Evolutionary conservation across 257 asterid genomes (phyloP), one percentile per base, ranked within the genome.

Genomic region (Penstemon barbatus): DNA sequence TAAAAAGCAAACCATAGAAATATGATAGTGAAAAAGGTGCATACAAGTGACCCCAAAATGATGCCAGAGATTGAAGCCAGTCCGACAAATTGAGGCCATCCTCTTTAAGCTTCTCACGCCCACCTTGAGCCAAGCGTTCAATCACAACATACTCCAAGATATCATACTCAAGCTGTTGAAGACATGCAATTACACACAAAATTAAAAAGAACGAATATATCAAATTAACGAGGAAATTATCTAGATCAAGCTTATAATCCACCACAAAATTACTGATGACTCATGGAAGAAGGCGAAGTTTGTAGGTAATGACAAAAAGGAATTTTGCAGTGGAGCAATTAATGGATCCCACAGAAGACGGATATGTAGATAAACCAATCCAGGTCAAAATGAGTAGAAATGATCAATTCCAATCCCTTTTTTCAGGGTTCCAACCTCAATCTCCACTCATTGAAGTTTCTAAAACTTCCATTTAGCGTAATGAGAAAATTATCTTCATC

Each of bases 1-100:
- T 10, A 61, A 51, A 42, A 76, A 82, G 69, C 46, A 71, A 70
- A 67, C 59, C 37, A 76, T n/a, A 77, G 61, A 6, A 61, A 59
- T 61, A 74, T 49, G 61, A 52, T 50, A 58, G 76, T 51, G 82
- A 74, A 70, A 78, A 74, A 52, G 81, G 75, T 51, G 61, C 99
- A 75, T 91, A 94, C 99, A 94, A 79, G 87, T 94, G 99, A 79
- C 99, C 99, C 99, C 99, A 94, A 78, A 94, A 94, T 68, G 97
- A 91, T 74, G 99, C 99, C 79, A 94, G 88, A 63, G 99, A 94
- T 54, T 94, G 99, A 75, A 94, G 99, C 99, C 99, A 94, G 65
- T 94, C 99, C 0, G 97, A 94, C 82, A 94, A 78, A 82, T 94
- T 94, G 79, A 94, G 97, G 41, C 99, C 99, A 74, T 94, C 97